Percentiles rank a stretch among this genome's conserved stretches.
phyloP scores from a whole-genome alignment of 495 filamentous ascomycete genomes.

The Penicillium salamii region DNA sequence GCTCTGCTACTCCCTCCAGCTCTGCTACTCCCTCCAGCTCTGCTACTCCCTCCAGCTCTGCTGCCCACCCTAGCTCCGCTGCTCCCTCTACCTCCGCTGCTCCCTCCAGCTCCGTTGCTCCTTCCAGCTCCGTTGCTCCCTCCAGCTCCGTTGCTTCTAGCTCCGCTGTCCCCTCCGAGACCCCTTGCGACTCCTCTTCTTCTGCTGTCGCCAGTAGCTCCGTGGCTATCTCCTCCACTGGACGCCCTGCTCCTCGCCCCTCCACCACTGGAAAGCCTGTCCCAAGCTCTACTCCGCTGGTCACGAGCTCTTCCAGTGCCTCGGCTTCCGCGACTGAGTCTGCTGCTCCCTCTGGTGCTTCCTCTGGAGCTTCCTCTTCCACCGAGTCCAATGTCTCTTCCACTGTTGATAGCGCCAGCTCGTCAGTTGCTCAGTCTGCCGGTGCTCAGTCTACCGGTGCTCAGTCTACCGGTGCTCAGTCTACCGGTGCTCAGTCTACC shows the following conservation, averaged over 20 bases:
- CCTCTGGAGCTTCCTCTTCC: background rate
- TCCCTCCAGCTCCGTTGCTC: slow-evolving; percentile 10
- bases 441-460: background rate
- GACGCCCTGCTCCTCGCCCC: background rate
- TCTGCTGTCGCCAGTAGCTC: background rate
- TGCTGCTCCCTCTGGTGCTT: background rate
- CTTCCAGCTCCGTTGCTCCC: slow-evolving; percentile 1
- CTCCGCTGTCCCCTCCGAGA: background rate
- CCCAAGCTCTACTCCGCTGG: too few relatives aligned
- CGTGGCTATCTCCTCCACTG: background rate
- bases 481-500: background rate
- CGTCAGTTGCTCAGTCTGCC: background rate
- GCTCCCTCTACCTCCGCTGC: slow-evolving; percentile 5
- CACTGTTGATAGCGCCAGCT: background rate
- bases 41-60: too few relatives aligned
- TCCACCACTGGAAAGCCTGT: background rate
- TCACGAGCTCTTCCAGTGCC: background rate
- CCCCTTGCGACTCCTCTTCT: background rate
- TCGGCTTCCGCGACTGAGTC: background rate
- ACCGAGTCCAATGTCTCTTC: background rate
- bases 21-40: slow-evolving; percentile 15
- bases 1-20: slow-evolving; percentile 17
- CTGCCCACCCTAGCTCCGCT: slow-evolving; percentile 5
- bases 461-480: background rate
- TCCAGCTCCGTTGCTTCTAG: slow-evolving; percentile 3